Base-by-base conservation (phyloP, 306 rosid species). In the Ziziphus jujuba region DNA sequence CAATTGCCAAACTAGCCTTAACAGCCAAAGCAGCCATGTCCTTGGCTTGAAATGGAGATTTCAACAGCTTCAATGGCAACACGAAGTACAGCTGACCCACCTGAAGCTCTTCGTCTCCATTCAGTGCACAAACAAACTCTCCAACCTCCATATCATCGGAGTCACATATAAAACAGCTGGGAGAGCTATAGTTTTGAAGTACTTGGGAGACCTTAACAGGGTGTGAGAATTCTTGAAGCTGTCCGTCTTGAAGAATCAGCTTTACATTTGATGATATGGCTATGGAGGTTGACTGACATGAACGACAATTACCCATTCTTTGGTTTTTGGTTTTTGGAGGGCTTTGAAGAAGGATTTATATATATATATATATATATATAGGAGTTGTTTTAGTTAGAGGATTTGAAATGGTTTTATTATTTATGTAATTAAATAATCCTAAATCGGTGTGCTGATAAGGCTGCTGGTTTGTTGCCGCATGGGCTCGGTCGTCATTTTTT, bases 111-210 rank as follows among this genome's bases (percentile, higher is more conserved):
- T 75, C 65, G 0, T 75, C 69, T 22, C 60, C 74, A 19, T 61
- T 19, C 7, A 75, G 22, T 3, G 59, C 69, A 4, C 63, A 21
- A 34, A 67, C 20, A 22, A 67, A 7, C 23, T 33, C 70, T 11
- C 74, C 74, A 31, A 67, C 53, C 23, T 67, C 79, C 65, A 75
- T 52, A 33, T 67, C 65, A 14, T 75, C 74, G 10, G 79, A 63
- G 51, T 67, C 65, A n/a, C 79, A 75, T 0, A 67, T 17, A 7
- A 2, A 7, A 22, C 61, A 75, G n/a, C 58, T 16, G 6, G 64
- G n/a, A 48, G 63, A 52, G 22, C 9, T 7, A 36, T 6, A 36
- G 28, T 67, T 55, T 13, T 63, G 43, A 6, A 75, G 63, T 6
- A 54, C 74, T 20, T 61, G 28, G 12, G 79, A 75, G 16, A 56